Conservation (phyloP, 306 rosid species). For the Trifolium subterraneum region DNA sequence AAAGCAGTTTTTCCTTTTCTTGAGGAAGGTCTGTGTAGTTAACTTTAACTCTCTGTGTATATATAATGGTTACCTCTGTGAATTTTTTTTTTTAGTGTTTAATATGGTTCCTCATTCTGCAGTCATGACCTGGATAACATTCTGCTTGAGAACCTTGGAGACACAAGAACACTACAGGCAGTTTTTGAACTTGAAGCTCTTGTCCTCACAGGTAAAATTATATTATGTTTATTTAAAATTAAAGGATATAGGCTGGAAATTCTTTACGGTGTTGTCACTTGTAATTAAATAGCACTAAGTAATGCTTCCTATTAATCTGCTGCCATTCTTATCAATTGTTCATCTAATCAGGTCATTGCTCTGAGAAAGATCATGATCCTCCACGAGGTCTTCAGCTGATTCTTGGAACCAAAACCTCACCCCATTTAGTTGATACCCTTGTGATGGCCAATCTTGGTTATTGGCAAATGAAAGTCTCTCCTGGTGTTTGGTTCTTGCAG, state of each 20-base stretch:
- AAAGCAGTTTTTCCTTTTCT: constrained; percentile 22
- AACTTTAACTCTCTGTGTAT: background rate
- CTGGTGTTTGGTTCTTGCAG: constrained; percentile 98
- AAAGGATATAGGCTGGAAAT: constrained; percentile 14
- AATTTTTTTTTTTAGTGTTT: constrained; percentile 6
- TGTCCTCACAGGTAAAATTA: constrained; percentile 83
- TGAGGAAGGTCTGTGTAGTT: constrained; percentile 21
- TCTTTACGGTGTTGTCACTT: constrained; percentile 18
- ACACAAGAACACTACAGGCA: constrained; percentile 89
- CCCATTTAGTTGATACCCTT: constrained; percentile 94
- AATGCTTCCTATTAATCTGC: constrained; percentile 17
- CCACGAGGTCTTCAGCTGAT: constrained; percentile 96
- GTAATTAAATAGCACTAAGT: constrained; percentile 19
- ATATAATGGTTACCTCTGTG: background rate
- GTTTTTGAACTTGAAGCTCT: constrained; percentile 98
- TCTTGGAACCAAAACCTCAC: constrained; percentile 85
- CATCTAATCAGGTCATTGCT: constrained; percentile 83
- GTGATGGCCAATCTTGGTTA: constrained; percentile 99
- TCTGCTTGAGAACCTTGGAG: constrained; percentile 95
- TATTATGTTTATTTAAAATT: constrained; percentile 17
- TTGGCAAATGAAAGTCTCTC: constrained; percentile 99
- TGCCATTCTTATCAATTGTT: constrained; percentile 33
- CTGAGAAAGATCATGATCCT: constrained; percentile 93
- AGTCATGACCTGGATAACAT: constrained; percentile 99
- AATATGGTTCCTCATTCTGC: constrained; percentile 45